Percentiles rank a stretch among this genome's conserved stretches.
Evolutionary conservation across 1,284 basidiomycete genomes (phyloP).

Genomic region (Moniliella sp.): DNA sequence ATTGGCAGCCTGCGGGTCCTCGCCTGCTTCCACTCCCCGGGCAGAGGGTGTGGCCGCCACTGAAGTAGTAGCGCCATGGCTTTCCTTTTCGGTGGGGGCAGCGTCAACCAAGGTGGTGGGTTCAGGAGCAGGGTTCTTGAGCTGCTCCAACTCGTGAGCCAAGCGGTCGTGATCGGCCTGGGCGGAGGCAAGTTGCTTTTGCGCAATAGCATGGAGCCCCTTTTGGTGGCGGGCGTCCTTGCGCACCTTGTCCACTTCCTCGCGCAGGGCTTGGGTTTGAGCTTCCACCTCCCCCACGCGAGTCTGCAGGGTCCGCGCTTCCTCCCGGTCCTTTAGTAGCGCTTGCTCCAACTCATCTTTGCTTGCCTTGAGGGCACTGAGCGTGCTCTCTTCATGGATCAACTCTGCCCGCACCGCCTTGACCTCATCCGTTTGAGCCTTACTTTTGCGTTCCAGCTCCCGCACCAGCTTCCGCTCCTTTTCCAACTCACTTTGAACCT

Average conservation of each 20-base stretch:
- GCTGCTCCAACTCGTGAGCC: conserved; percentile 43
- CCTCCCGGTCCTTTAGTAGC: conserved; percentile 78
- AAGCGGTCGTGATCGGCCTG: conserved; percentile 54
- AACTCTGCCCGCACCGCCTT: conserved; percentile 54
- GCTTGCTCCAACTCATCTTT: conserved; percentile 75
- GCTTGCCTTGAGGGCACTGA: conserved; percentile 67
- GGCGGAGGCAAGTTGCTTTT: conserved; percentile 71
- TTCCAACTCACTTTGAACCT: conserved; percentile 43
- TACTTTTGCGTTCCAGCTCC: conserved; percentile 51
- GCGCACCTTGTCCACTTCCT: conserved; percentile 61
- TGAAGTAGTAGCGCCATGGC: conserved; percentile 2
- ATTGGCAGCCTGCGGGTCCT: no score
- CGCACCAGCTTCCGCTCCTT: conserved; percentile 54
- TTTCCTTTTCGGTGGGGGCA: background rate
- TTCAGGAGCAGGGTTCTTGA: conserved; percentile 35
- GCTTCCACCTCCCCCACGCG: conserved; percentile 59
- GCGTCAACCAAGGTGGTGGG: conserved; percentile 7
- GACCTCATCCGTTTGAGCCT: conserved; percentile 53
- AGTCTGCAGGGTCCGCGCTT: conserved; percentile 62
- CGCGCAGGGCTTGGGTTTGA: conserved; percentile 51
- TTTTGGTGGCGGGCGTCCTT: conserved; percentile 89
- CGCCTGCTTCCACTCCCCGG: no score
- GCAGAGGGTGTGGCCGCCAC: conserved; percentile 24
- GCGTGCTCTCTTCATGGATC: conserved; percentile 72
- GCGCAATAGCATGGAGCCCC: conserved; percentile 73